Evolutionary conservation across 768 basidiomycete species (phyloP).

Genomic region (Hirschioporus abietinus): DNA sequence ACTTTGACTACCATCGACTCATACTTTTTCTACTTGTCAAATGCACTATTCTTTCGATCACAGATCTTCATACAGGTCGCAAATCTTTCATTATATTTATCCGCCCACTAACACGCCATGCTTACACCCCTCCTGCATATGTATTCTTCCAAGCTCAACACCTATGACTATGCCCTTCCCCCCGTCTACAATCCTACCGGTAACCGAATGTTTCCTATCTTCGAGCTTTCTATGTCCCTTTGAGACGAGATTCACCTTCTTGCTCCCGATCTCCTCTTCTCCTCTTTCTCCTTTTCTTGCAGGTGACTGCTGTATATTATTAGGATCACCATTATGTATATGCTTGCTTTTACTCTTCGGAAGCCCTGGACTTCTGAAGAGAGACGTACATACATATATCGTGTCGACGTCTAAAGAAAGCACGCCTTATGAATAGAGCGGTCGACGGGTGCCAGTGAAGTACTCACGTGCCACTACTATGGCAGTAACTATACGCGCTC

Average conservation of each 20-base stretch:
- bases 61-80: background rate
- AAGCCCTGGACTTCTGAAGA: background rate
- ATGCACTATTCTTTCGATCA: background rate
- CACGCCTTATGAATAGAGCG: background rate
- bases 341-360: background rate
- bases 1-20: background rate
- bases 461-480: too few species aligned
- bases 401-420: background rate
- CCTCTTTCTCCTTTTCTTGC: background rate
- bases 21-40: background rate
- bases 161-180: background rate
- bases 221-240: background rate
- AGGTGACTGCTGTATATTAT: background rate
- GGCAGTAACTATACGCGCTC: too few species aligned
- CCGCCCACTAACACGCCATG: background rate
- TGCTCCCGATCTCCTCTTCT: too few species aligned
- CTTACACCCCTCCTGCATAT: background rate
- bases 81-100: background rate
- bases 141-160: background rate
- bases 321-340: background rate
- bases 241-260: too few species aligned
- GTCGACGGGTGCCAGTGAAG: too few species aligned
- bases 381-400: background rate
- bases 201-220: background rate
- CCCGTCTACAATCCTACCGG: background rate